Conservation (phyloP, 2,329 filamentous ascomycete genomes). For the Leptographium lundbergii region DNA sequence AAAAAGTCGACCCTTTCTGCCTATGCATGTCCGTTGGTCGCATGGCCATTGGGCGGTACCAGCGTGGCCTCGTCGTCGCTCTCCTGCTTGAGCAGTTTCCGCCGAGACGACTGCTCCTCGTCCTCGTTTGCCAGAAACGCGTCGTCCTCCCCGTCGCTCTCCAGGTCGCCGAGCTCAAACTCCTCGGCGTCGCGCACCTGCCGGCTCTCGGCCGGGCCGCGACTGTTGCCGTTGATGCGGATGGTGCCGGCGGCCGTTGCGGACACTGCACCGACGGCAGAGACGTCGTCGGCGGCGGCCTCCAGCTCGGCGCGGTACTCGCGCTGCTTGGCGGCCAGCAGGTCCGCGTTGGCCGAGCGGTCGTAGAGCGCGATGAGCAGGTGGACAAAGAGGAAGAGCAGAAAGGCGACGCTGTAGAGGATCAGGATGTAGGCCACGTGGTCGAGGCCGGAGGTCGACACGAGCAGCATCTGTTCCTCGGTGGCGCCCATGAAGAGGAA, state of each 20-base stretch:
- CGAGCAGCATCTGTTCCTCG: constrained; percentile 83
- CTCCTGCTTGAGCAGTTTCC: constrained; percentile 21
- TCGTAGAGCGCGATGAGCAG: constrained; percentile 80
- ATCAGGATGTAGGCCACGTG: constrained; percentile 90
- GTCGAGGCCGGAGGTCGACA: constrained; percentile 62
- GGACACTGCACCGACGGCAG: neutral
- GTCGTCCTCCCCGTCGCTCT: constrained; percentile 79
- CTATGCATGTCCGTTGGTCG: neutral
- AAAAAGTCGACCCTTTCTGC: neutral
- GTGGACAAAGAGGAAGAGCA: constrained; percentile 83
- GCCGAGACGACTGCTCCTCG: constrained; percentile 28
- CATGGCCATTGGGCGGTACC: constrained; percentile 12
- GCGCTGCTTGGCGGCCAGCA: constrained; percentile 7
- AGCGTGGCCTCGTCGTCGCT: constrained; percentile 16
- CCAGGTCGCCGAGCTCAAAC: constrained; percentile 84
- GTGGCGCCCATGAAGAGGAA: constrained; percentile 97
- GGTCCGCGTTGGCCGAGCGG: constrained; percentile 31
- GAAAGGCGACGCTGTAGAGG: constrained; percentile 76
- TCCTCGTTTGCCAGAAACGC: constrained; percentile 82
- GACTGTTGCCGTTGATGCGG: constrained; percentile 18
- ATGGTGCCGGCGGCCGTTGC: neutral
- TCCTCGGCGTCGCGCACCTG: constrained; percentile 73
- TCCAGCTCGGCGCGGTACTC: neutral
- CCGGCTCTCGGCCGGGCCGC: constrained; percentile 30
- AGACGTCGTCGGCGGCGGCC: neutral